A percentile compares a stretch with the other conserved stretches of the same genome.
Conservation (phyloP, 2,329 filamentous ascomycete species). For the Talaromyces sp. region DNA sequence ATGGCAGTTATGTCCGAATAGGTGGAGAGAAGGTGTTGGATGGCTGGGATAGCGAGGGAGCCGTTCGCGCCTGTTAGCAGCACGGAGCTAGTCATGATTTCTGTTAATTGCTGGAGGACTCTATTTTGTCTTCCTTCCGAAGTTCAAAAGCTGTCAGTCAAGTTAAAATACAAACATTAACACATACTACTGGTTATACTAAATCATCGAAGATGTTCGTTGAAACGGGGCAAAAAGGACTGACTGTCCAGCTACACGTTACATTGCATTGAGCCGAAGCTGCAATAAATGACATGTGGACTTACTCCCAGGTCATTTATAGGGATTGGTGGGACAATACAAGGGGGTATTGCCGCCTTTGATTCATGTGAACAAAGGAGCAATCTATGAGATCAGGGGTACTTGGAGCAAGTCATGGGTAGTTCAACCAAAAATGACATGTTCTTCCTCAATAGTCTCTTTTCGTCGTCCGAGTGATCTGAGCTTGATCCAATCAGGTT, state of each 20-base stretch:
- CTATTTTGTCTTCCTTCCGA: not conserved
- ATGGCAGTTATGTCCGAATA: conserved; percentile 28
- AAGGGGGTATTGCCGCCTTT: not conserved
- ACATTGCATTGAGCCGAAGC: not conserved
- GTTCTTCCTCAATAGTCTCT: no score
- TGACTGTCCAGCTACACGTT: not conserved
- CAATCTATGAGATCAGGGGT: not conserved
- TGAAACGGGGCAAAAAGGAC: not conserved
- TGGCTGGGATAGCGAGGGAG: conserved; percentile 33
- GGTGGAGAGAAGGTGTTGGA: conserved; percentile 27
- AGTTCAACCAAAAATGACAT: no score
- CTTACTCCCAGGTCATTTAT: not conserved
- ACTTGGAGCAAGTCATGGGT: no score
- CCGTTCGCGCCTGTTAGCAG: conserved; percentile 35
- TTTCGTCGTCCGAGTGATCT: no score
- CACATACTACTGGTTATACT: not conserved
- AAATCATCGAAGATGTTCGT: not conserved
- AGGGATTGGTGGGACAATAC: not conserved
- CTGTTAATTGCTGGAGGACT: not conserved
- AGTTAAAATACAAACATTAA: not conserved
- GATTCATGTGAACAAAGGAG: not conserved
- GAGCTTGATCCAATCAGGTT: no score
- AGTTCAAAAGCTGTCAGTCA: not conserved
- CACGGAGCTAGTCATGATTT: conserved; percentile 11
- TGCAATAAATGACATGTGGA: not conserved